phyloP scores from a whole-genome alignment of 306 rosid species.

The Inga oerstediana region DNA sequence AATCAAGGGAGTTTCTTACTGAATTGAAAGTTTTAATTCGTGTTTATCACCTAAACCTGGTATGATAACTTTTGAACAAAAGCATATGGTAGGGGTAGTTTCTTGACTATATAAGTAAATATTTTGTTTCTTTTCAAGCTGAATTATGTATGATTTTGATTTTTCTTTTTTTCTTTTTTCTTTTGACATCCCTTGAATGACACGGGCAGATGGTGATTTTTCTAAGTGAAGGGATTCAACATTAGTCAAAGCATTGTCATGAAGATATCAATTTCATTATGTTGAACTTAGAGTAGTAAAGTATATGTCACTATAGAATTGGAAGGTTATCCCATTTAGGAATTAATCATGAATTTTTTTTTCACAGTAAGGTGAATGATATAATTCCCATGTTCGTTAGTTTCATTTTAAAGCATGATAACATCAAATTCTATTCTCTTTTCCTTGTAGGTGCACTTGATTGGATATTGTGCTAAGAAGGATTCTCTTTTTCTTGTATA shows the following conservation, averaged over 20 bases:
- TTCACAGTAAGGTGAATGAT: not conserved
- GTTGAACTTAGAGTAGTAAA: not conserved
- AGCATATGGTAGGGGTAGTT: not conserved
- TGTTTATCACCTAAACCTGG: slow-evolving; percentile 95
- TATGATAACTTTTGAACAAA: slow-evolving; percentile 32
- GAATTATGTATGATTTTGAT: not conserved
- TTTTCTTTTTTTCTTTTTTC: not conserved
- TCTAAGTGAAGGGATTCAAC: no score
- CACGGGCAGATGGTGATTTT: no score
- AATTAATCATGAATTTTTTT: not conserved
- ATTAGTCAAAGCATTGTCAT: no score
- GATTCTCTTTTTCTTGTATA: no score
- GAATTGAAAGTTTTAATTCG: slow-evolving; percentile 78
- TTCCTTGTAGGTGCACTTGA: no score
- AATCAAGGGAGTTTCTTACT: slow-evolving; percentile 80
- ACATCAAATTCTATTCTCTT: no score
- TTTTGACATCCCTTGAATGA: not conserved
- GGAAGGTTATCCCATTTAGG: not conserved
- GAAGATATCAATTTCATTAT: not conserved
- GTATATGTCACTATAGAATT: not conserved
- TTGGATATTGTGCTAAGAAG: no score
- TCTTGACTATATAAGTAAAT: not conserved
- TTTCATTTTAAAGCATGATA: no score
- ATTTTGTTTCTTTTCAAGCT: not conserved
- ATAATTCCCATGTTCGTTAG: no score